A percentile compares a stretch with the other conserved stretches of the same genome.
These are phyloP conservation scores for Bipolaris gigantea DNA, from an alignment of 2,329 filamentous ascomycete species.

Conservation along the genomic window DNA sequence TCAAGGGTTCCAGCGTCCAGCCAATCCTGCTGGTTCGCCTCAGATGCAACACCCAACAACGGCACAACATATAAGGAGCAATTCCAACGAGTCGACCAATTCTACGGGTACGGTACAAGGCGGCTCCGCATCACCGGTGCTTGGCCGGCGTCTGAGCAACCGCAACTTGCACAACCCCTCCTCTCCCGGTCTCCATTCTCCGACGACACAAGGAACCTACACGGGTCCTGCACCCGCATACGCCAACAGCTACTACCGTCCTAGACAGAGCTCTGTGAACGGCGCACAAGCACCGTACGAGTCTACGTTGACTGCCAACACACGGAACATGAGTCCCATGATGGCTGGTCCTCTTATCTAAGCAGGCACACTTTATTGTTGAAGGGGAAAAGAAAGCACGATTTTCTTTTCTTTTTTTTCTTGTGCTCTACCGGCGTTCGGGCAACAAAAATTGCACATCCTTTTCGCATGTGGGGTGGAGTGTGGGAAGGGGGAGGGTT, in stretches of 20 bases:
- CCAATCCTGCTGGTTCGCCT: slow-evolving; percentile 23
- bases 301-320: slow-evolving; percentile 29
- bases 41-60: slow-evolving; percentile 15
- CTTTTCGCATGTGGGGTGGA: slow-evolving; percentile 8
- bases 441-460: neutral
- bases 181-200: slow-evolving; percentile 27
- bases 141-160: slow-evolving; percentile 41
- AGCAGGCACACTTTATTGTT: neutral
- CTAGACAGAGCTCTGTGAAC: slow-evolving; percentile 29
- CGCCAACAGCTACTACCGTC: slow-evolving; percentile 34
- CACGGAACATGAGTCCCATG: slow-evolving; percentile 35
- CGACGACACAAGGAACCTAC: slow-evolving; percentile 27
- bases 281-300: slow-evolving; percentile 28
- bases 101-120: slow-evolving; percentile 36
- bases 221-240: slow-evolving; percentile 30
- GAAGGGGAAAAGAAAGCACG: neutral
- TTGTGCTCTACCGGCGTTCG: neutral
- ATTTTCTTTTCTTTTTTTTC: neutral
- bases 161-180: slow-evolving; percentile 36
- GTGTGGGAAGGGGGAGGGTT: neutral
- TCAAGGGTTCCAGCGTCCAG: slow-evolving; percentile 34
- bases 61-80: slow-evolving; percentile 33
- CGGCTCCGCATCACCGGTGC: slow-evolving; percentile 31
- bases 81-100: slow-evolving; percentile 40
- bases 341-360: slow-evolving; percentile 40